These are phyloP conservation scores for Gossypium armourianum DNA, from an alignment of 441 rosid genomes.

Conservation along the genomic window DNA sequence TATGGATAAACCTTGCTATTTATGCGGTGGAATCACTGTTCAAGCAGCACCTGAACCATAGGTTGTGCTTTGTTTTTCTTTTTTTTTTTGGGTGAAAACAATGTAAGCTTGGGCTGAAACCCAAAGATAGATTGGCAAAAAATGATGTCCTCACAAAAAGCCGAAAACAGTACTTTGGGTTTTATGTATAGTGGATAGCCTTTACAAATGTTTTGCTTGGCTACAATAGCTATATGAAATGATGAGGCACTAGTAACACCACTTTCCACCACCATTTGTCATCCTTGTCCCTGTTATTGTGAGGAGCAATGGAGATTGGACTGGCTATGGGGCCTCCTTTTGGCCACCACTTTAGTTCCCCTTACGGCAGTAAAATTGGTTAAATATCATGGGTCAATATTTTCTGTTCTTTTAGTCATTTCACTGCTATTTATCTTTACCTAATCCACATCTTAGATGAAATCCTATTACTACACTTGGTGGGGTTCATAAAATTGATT, in stretches of 20 bases:
- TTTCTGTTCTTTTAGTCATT: neutral
- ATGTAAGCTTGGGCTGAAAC: conserved; percentile 16
- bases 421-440: neutral
- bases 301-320: conserved; percentile 21
- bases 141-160: conserved; percentile 21
- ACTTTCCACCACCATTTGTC: conserved; percentile 43
- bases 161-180: conserved; percentile 17
- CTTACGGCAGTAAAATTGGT: neutral
- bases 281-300: conserved; percentile 26
- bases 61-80: conserved; percentile 13
- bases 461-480: conserved; percentile 9
- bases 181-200: conserved; percentile 20
- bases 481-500: conserved; percentile 23
- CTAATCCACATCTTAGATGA: conserved; percentile 20
- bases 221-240: conserved; percentile 22
- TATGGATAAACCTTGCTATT: neutral
- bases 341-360: conserved; percentile 17
- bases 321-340: conserved; percentile 21
- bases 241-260: conserved; percentile 43
- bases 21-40: conserved; percentile 10
- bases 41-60: conserved; percentile 25
- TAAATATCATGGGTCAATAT: neutral
- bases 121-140: conserved; percentile 10
- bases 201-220: conserved; percentile 25
- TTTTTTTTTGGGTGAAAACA: conserved; percentile 18